These are phyloP conservation scores for Byssochlamys sp. DNA, from an alignment of 2,329 filamentous ascomycete species.

Conservation along the genomic window DNA sequence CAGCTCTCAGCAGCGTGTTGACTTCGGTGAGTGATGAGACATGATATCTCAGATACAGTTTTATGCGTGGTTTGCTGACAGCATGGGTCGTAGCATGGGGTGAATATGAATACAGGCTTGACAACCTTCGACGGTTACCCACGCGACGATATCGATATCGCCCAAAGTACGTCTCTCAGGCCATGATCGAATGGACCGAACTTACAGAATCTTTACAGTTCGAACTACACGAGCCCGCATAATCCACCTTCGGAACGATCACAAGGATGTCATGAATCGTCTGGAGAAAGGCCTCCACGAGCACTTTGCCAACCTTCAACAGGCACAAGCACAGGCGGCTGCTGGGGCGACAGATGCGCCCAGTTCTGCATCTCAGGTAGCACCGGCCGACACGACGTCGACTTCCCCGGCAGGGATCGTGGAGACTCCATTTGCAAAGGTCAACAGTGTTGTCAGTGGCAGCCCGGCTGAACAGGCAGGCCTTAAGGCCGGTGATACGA, in stretches of 20 bases:
- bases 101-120: conserved; percentile 82
- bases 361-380: conserved; percentile 9
- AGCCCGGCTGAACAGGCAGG: conserved; percentile 80
- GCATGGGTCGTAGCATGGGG: conserved; percentile 61
- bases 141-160: conserved; percentile 83
- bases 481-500: conserved; percentile 66
- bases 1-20: conserved; percentile 73
- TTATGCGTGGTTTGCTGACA: conserved; percentile 7
- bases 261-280: conserved; percentile 73
- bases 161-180: conserved; percentile 59
- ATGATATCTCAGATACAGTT: conserved; percentile 3
- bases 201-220: conserved; percentile 44
- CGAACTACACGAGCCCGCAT: conserved; percentile 87
- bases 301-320: conserved; percentile 67
- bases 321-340: conserved; percentile 33
- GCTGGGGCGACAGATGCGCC: conserved; percentile 13
- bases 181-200: background rate
- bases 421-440: conserved; percentile 69
- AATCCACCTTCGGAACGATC: conserved; percentile 82
- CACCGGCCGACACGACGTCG: conserved; percentile 14
- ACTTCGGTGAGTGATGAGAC: conserved; percentile 58
- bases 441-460: conserved; percentile 67
- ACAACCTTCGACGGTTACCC: conserved; percentile 86
- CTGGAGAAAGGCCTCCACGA: conserved; percentile 83
- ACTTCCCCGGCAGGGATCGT: conserved; percentile 24